Conservation (phyloP, 768 basidiomycete species). For the Macrolepiota fuliginosa region DNA sequence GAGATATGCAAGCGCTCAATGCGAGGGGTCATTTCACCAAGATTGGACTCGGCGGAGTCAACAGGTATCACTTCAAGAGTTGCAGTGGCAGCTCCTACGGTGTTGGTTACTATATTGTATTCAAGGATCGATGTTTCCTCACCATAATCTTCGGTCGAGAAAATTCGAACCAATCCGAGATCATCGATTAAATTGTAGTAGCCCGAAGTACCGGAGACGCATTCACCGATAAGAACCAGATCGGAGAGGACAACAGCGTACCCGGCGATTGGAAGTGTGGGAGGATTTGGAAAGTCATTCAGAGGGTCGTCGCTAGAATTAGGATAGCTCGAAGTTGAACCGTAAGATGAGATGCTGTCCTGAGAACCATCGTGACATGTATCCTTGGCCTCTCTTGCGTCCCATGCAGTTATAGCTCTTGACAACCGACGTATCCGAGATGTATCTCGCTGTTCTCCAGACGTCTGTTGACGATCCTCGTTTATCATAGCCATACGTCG, state of each 20-base stretch:
- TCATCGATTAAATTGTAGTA: slow-evolving; percentile 27
- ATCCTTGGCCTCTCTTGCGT: not conserved
- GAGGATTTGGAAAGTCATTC: slow-evolving; percentile 11
- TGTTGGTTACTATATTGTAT: too few relatives aligned
- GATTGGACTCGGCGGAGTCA: too few relatives aligned
- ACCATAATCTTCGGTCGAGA: not conserved
- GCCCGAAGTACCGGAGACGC: slow-evolving; percentile 12
- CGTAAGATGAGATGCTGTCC: not conserved
- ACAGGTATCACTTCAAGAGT: too few relatives aligned
- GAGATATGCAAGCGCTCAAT: not conserved
- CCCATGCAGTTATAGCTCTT: not conserved
- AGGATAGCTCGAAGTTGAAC: not conserved
- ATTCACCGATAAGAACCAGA: slow-evolving; percentile 53
- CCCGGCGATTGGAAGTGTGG: slow-evolving; percentile 18
- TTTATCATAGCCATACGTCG: not conserved
- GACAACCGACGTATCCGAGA: not conserved
- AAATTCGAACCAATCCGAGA: slow-evolving; percentile 46
- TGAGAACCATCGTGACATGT: too few relatives aligned
- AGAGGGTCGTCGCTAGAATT: not conserved
- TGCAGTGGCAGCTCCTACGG: too few relatives aligned
- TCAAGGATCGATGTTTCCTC: too few relatives aligned
- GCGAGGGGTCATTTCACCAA: not conserved
- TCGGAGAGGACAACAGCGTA: slow-evolving; percentile 51
- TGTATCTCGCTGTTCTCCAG: not conserved
- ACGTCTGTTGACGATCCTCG: not conserved